Conservation (phyloP, 129 eudicot genomes). For the Calendula officinalis region DNA sequence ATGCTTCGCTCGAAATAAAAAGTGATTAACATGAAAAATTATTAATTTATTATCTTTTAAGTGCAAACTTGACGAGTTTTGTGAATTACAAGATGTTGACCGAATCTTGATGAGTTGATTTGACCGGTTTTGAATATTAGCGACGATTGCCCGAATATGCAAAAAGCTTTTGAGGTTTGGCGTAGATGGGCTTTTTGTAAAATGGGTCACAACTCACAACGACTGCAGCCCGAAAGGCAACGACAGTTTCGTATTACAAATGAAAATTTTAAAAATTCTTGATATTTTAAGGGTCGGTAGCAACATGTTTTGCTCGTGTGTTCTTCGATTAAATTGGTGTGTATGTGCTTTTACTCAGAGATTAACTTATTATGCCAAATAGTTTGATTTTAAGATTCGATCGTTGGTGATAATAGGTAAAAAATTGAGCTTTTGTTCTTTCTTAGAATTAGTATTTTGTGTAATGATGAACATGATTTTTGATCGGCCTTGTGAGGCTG, state of each 20-base stretch:
- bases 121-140: constrained; percentile 75
- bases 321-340: neutral
- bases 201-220: constrained; percentile 28
- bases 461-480: too few species aligned
- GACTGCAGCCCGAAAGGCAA: neutral
- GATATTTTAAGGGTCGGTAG: neutral
- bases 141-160: constrained; percentile 92
- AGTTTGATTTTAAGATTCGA: neutral
- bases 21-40: too few species aligned
- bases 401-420: neutral
- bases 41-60: too few species aligned
- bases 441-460: neutral
- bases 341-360: neutral
- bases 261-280: neutral
- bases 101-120: constrained; percentile 81
- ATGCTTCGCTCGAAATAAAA: too few species aligned
- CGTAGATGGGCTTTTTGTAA: constrained; percentile 90
- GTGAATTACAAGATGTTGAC: too few species aligned
- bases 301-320: constrained; percentile 5
- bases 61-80: too few species aligned
- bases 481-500: too few species aligned
- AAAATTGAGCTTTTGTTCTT: neutral
- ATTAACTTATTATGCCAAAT: neutral
- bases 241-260: neutral
- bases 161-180: constrained; percentile 89